These are phyloP conservation scores for Fusarium nanum DNA, from an alignment of 2,329 filamentous ascomycete species.

Conservation along the genomic window DNA sequence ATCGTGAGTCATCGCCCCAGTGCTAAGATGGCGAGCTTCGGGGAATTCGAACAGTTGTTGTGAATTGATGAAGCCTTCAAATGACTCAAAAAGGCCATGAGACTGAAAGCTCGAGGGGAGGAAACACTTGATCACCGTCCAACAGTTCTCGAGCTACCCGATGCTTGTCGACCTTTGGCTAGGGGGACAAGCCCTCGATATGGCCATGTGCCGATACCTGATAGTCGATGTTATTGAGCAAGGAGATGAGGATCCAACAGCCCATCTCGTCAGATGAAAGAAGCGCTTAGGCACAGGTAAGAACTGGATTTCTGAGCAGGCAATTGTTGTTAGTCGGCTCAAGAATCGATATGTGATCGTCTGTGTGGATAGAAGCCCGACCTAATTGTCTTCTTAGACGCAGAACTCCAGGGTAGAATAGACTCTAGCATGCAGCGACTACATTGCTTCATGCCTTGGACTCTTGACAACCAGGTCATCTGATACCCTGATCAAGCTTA, in stretches of 20 bases:
- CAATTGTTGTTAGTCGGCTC: neutral
- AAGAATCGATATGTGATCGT: neutral
- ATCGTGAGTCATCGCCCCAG: neutral
- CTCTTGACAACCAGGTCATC: too few species aligned
- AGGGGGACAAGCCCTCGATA: neutral
- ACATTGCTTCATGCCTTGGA: too few species aligned
- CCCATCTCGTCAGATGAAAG: neutral
- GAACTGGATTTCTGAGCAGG: neutral
- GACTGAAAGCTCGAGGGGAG: neutral
- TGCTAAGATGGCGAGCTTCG: neutral
- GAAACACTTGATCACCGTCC: neutral
- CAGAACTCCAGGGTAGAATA: too few species aligned
- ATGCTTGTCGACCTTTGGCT: neutral
- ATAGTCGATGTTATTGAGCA: neutral
- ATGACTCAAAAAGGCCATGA: neutral
- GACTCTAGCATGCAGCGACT: too few species aligned
- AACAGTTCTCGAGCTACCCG: neutral
- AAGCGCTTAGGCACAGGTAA: neutral
- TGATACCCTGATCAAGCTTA: neutral
- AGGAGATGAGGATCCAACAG: neutral
- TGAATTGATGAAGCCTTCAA: neutral
- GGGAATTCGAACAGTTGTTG: neutral
- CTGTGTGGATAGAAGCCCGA: neutral
- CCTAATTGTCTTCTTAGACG: neutral
- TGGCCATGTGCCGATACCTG: neutral